Evolutionary conservation across 345 rosid genomes (phyloP).

Genomic region (Pistacia atlantica): DNA sequence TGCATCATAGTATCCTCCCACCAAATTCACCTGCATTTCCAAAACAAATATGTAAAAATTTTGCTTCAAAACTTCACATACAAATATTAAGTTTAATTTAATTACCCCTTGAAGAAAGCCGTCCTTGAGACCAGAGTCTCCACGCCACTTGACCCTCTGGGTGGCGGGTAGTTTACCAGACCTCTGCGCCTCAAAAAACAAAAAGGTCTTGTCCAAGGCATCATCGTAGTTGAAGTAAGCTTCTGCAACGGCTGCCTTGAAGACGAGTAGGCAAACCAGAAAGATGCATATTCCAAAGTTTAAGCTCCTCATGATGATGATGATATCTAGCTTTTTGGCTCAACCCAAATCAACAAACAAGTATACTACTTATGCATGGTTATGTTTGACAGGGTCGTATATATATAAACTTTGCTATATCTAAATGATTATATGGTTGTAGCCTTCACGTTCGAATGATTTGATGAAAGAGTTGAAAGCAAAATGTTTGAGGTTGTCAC

Average conservation of each 20-base stretch:
- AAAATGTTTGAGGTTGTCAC: conserved; percentile 52
- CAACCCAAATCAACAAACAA: conserved; percentile 4
- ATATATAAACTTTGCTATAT: not conserved
- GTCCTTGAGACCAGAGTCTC: conserved; percentile 62
- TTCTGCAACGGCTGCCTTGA: conserved; percentile 25
- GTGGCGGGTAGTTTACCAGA: conserved; percentile 54
- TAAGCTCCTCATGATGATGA: conserved; percentile 15
- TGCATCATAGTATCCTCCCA: conserved; percentile 91
- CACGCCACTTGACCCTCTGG: conserved; percentile 65
- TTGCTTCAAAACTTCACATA: too few relatives aligned
- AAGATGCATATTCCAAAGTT: conserved; percentile 22
- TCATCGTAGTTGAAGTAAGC: conserved; percentile 43
- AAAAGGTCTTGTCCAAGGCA: conserved; percentile 62
- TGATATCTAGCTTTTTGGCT: not conserved
- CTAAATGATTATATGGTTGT: conserved; percentile 33
- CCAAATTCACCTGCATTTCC: conserved; percentile 62
- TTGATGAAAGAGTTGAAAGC: not conserved
- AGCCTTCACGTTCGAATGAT: conserved; percentile 48
- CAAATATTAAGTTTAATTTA: too few relatives aligned
- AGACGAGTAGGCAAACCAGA: conserved; percentile 23
- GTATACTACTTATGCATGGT: conserved; percentile 10
- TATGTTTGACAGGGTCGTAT: not conserved
- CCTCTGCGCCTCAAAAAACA: conserved; percentile 74
- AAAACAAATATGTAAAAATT: not conserved
- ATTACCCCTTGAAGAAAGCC: conserved; percentile 60